Evolutionary conservation across 148 eudicot species (phyloP).

Genomic region (Fagopyrum homotropicum): DNA sequence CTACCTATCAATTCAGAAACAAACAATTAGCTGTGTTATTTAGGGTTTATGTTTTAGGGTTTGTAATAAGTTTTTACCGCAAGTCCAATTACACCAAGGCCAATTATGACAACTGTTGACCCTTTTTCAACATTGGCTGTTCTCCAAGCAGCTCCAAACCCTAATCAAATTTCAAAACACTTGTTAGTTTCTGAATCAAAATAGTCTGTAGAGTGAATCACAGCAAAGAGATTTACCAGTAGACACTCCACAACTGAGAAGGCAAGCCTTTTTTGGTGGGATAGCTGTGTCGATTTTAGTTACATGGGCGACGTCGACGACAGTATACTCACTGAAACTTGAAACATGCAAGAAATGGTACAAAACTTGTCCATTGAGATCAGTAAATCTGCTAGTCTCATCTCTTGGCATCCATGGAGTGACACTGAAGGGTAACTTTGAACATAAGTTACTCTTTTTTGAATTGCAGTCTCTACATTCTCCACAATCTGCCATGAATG

Average conservation of each 20-base stretch:
- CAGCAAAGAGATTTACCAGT: conserved; percentile 19
- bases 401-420: conserved; percentile 39
- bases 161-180: conserved; percentile 17
- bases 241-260: conserved; percentile 38
- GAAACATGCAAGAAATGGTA: conserved; percentile 32
- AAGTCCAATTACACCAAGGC: conserved; percentile 84
- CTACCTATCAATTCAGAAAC: conserved; percentile 40
- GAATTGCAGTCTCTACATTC: conserved; percentile 36
- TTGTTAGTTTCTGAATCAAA: background rate
- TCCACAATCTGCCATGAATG: conserved; percentile 32
- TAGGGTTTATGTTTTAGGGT: too few species aligned
- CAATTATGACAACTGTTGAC: conserved; percentile 79
- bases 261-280: conserved; percentile 32
- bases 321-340: conserved; percentile 38
- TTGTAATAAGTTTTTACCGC: conserved; percentile 42
- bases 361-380: conserved; percentile 27
- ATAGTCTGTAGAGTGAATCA: too few species aligned
- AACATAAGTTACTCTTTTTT: conserved; percentile 34
- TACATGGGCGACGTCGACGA: conserved; percentile 28
- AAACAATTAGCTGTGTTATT: background rate
- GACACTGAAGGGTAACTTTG: conserved; percentile 21
- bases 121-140: conserved; percentile 74
- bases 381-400: conserved; percentile 28
- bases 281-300: conserved; percentile 25
- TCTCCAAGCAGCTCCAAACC: conserved; percentile 89